Evolutionary conservation across 257 asterid genomes (phyloP).

Genomic region (Solanum piurae): DNA sequence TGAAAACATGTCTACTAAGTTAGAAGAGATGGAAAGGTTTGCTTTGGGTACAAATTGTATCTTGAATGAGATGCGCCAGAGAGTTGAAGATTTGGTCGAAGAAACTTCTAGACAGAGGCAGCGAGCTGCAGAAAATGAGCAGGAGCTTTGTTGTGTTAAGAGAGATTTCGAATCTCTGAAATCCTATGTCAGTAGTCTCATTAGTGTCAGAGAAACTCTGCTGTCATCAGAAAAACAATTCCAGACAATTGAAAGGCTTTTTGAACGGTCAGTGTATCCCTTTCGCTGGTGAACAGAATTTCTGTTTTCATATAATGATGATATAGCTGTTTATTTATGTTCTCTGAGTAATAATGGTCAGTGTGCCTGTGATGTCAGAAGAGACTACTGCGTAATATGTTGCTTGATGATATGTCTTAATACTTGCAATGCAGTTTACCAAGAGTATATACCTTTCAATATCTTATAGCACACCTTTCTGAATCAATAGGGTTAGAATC

Average conservation of each 20-base stretch:
- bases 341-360: not conserved
- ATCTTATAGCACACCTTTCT: not conserved
- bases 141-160: conserved; percentile 89
- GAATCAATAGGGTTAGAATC: not conserved
- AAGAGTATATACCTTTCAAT: not conserved
- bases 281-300: not conserved
- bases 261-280: conserved; percentile 66
- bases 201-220: conserved; percentile 94
- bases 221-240: conserved; percentile 96
- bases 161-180: conserved; percentile 84
- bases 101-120: conserved; percentile 92
- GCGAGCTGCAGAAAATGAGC: conserved; percentile 91
- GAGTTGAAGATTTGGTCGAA: conserved; percentile 96
- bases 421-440: not conserved
- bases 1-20: conserved; percentile 67
- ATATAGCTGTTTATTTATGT: not conserved
- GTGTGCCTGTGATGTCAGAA: not conserved
- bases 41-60: conserved; percentile 65
- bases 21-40: conserved; percentile 92
- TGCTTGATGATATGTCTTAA: not conserved
- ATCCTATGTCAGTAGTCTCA: conserved; percentile 79
- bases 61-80: conserved; percentile 79
- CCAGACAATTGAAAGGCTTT: conserved; percentile 88
- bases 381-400: not conserved
- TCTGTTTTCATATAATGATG: not conserved